Evolutionary conservation across 169 alveolate genomes (phyloP), one percentile per base, ranked within the genome.

Genomic region (Plasmodium berghei): DNA sequence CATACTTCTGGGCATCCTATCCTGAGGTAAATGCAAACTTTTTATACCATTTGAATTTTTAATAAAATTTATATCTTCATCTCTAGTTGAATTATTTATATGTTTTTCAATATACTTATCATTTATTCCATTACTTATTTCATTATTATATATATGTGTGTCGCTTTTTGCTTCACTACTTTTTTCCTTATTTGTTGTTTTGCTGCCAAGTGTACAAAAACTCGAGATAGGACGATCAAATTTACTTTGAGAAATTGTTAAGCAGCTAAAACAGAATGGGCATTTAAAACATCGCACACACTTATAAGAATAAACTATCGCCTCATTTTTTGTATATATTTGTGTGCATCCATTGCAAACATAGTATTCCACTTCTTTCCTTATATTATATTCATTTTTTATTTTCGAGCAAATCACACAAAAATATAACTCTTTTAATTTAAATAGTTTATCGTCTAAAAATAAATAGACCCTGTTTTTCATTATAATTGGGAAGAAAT

Each of bases 251-350:
- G 77, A 63, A 28, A 66, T 63, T 22, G 75, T 48, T 42, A 77
- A 18, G 61, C 71, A 63, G 45, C 72, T 63, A 46, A 77, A 77
- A 34, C 89, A 77, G 22, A 67, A 77, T 9, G 89, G 89, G 16
- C 89, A 77, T 63, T 77, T 63, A 70, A 77, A 77, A 42, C 89
- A 77, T 55, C 89, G 74, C 69, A 77, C 63, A 64, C 89, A 77
- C 54, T 77, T 69, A 45, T 77, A 77, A 40, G 89, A 77, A 45
- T 77, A 77, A 77, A 77, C 12, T 18, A 70, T 42, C 9, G 77
- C 34, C 48, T 77, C 89, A 70, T 58, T 77, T 63, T 49, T 54
- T 58, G 77, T 63, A 12, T 77, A 77, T 63, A 77, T 77, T 63
- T 77, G 77, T 10, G 89, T 77, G 20, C 89, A 77, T 10, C 89